These are phyloP conservation scores for Linum trigynum DNA, from an alignment of 345 rosid species.

Conservation along the genomic window DNA sequence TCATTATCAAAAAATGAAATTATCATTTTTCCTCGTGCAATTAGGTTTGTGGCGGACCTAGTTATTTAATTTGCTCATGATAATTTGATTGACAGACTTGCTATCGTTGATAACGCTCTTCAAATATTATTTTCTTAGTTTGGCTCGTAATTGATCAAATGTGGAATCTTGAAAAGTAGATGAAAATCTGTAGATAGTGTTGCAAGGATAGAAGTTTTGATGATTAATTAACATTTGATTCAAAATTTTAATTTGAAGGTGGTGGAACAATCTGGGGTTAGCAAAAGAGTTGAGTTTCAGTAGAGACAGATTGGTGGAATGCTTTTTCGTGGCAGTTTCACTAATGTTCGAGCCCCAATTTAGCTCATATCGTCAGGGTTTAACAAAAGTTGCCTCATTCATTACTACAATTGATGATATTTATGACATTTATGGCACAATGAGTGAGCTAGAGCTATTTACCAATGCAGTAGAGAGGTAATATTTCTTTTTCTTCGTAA, in stretches of 20 bases:
- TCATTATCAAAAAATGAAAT: too few species aligned
- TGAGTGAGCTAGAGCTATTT: conserved; percentile 32
- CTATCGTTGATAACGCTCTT: neutral
- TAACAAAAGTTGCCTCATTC: conserved; percentile 30
- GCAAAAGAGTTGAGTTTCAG: conserved; percentile 28
- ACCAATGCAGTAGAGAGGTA: conserved; percentile 32
- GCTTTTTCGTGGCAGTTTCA: conserved; percentile 39
- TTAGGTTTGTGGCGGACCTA: too few species aligned
- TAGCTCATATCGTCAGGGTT: conserved; percentile 15
- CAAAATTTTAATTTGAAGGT: conserved; percentile 11
- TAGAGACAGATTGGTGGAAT: conserved; percentile 40
- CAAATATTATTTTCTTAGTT: neutral
- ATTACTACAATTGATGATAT: conserved; percentile 35
- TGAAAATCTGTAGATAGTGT: neutral
- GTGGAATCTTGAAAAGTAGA: too few species aligned
- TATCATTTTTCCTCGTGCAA: too few species aligned
- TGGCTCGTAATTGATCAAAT: neutral
- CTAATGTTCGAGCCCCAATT: conserved; percentile 23
- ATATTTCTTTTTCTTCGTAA: too few species aligned
- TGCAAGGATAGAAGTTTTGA: neutral
- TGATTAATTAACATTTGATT: too few species aligned
- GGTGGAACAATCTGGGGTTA: conserved; percentile 32
- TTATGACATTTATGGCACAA: conserved; percentile 34
- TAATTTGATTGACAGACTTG: neutral
- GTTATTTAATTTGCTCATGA: neutral